Base-by-base conservation (phyloP, 2,329 filamentous ascomycete species). In the Orbilia brochopaga region DNA sequence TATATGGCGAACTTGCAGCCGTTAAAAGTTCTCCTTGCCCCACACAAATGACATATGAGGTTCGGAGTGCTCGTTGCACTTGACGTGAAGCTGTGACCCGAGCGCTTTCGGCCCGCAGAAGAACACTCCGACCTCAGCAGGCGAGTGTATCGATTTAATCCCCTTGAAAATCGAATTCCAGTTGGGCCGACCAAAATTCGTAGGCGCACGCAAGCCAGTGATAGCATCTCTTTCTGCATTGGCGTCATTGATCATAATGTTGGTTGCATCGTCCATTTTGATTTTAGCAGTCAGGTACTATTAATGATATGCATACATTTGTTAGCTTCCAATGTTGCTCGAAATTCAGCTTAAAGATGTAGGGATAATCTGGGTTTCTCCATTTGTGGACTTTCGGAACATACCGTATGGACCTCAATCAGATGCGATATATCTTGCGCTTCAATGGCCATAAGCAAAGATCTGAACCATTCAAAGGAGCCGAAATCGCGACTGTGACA, bases 221-320 rank as follows among this genome's bases (percentile, higher is more conserved):
- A 94, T 92, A 76, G 90, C 87, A 79, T 94, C 90, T 79, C 89
- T 89, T 78, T 93, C 89, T 75, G 89, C 88, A 78, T 92, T 90
- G 78, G 88, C 90, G 76, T 92, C 90, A 81, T 93, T 92, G 83
- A 93, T 92, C 90, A 93, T 93, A 81, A 94, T 93, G 81, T 94
- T 93, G 51, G 90, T 92, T 55, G 90, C 90, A 78, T 93, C 90
- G 79, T 92, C 90, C 24, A 86, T 85, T 82, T 92, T 91, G 81
- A 93, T 92, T 83, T 90, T 91, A 77, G 90, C 90, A 1, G 90
- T 94, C 65, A 95, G 84, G 79, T 94, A 95, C 67, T 72, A 30
- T 5, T 15, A 42, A 27, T 10, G 15, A 24, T 19, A 30, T 19
- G 19, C 46, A 21, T 42, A 35, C 46, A 21, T 42, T 24, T 15